A percentile compares a stretch with the other conserved stretches of the same genome.
These are phyloP conservation scores for Luffa aegyptiaca DNA, from an alignment of 306 rosid species.

Conservation along the genomic window DNA sequence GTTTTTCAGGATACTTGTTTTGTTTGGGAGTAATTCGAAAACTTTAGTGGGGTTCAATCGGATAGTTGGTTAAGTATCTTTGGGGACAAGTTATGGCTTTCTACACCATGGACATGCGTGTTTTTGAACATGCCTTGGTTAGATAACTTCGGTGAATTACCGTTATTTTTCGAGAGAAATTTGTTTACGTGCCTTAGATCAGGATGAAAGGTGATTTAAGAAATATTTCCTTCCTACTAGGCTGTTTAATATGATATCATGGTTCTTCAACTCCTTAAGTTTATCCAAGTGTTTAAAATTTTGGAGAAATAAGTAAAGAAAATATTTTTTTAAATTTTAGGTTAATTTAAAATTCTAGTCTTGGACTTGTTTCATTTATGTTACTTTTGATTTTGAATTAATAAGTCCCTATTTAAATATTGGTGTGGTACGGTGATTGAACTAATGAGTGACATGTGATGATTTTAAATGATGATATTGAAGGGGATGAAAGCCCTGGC, in stretches of 20 bases:
- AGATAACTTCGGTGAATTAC: neutral
- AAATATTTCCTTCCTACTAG: neutral
- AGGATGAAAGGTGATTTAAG: neutral
- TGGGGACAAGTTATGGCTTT: neutral
- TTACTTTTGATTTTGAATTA: neutral
- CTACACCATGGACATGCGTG: neutral
- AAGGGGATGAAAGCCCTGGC: too few relatives aligned
- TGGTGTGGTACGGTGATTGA: neutral
- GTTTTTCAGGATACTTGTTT: neutral
- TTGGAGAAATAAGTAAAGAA: neutral
- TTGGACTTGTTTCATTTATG: neutral
- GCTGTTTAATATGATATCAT: neutral
- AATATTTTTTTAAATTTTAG: neutral
- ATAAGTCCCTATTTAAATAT: neutral
- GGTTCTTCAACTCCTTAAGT: neutral
- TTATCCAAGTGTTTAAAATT: neutral
- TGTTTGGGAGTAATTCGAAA: neutral
- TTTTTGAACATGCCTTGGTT: neutral
- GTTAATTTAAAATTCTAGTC: neutral
- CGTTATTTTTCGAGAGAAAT: neutral
- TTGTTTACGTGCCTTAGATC: neutral
- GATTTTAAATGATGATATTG: neutral
- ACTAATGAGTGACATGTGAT: neutral
- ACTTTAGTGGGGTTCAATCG: neutral
- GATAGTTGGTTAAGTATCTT: neutral